Evolutionary conservation across 805 yeast genomes (phyloP), one percentile per base, ranked within the genome.

Genomic region (Saccharomyces kudriavzevii): DNA sequence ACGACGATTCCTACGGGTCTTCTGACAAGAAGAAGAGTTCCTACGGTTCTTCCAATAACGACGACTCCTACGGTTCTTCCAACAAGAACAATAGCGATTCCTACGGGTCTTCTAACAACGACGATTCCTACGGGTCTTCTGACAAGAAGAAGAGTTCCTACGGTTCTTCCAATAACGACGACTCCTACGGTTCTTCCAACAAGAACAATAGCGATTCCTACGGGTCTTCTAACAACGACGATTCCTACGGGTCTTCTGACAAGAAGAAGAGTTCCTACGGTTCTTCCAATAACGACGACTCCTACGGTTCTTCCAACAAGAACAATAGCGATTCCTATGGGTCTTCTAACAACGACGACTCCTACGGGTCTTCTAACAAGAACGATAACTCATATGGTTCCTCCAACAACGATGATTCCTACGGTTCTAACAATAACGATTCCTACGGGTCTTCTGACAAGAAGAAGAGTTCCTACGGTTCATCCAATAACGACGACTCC

Each of bases 51-150:
- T 14, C 64, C 40, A 54, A 55, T 50, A 53, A 54, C 50, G 55
- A 56, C 53, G 63, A 67, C 58, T 66, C 71, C 26, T 66, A 66
- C 60, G 71, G 72, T 31, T 63, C 62, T 27, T 56, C 58, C 28
- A 56, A 56, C 56, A 54, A n/a, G n/a, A n/a, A 62, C 54, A 29
- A 62, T 54, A 54, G 62, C 52, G 65, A 66, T 54, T 62, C 70
- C 9, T 67, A 65, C 47, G 70, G 70, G 24, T 59, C 61, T 35
- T 49, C 35, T 27, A 49, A 48, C 46, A 49, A 71, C 30, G 68
- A 63, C 58, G 76, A 72, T 49, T 65, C 71, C 27, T 63, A 65
- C 46, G 63, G 63, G 22, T 59, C 61, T 40, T 46, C 27, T 26
- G 49, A 49, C 51, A 54, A 57, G 53, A 63, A 65, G 49, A 68